These are phyloP conservation scores for Paramecium biaurelia DNA, from an alignment of 73 alveolate species.

Conservation along the genomic window DNA sequence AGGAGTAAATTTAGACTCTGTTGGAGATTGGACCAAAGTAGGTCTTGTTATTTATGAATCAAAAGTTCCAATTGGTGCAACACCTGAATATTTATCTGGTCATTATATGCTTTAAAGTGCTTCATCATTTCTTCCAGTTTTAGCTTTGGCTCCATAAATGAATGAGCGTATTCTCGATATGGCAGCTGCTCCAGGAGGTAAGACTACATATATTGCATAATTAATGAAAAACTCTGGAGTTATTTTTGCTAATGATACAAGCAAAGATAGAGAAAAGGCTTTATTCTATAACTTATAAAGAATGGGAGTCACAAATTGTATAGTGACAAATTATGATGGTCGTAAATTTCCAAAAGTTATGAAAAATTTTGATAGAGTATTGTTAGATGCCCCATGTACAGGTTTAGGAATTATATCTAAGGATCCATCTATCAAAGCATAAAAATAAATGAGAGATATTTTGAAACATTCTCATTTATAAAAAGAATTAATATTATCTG, in stretches of 20 bases:
- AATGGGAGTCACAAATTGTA: constrained; percentile 95
- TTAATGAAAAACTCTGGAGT: constrained; percentile 98
- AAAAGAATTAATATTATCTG: constrained; percentile 97
- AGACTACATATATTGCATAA: constrained; percentile 97
- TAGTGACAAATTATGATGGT: constrained; percentile 98
- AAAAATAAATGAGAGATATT: constrained; percentile 87
- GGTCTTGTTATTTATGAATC: constrained; percentile 97
- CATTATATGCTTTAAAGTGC: constrained; percentile 96
- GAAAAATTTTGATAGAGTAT: constrained; percentile 95
- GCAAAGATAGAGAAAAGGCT: constrained; percentile 90
- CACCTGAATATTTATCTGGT: constrained; percentile 96
- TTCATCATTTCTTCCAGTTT: constrained; percentile 96
- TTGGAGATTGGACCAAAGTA: constrained; percentile 98
- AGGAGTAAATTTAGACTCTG: constrained; percentile 98
- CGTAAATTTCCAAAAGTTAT: constrained; percentile 88
- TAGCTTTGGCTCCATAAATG: constrained; percentile 98
- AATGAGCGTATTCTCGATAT: constrained; percentile 95
- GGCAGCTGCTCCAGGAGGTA: constrained; percentile 99
- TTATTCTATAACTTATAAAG: constrained; percentile 92
- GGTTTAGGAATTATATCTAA: constrained; percentile 99
- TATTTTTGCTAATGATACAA: constrained; percentile 96
- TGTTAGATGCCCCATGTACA: constrained; percentile 99
- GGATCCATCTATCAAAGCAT: constrained; percentile 98
- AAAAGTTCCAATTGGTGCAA: constrained; percentile 99
- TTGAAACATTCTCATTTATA: constrained; percentile 93